Conservation (phyloP, 768 basidiomycete species). For the Termitomyces sp. region DNA sequence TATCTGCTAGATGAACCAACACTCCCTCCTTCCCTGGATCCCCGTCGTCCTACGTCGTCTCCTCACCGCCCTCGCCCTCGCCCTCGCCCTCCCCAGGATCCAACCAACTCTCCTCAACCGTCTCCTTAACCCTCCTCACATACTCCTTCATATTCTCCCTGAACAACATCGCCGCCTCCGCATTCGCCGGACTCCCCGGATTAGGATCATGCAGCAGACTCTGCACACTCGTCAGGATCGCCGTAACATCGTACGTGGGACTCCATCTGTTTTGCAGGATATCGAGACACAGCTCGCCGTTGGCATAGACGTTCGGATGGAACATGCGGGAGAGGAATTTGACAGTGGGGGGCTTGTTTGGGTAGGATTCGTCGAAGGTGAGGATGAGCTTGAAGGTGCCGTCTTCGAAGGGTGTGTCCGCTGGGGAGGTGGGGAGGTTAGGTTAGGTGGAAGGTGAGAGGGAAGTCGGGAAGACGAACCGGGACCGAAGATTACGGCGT, state of each 20-base stretch:
- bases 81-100: conserved; percentile 70
- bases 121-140: conserved; percentile 85
- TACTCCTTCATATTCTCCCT: conserved; percentile 99
- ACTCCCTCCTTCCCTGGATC: neutral
- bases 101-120: conserved; percentile 94
- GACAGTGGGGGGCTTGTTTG: conserved; percentile 97
- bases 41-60: neutral
- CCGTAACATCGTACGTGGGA: conserved; percentile 98
- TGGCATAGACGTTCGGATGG: conserved; percentile 98
- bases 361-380: conserved; percentile 96
- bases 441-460: neutral
- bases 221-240: conserved; percentile 96
- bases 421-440: conserved; percentile 34
- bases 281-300: conserved; percentile 97
- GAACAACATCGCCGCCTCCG: conserved; percentile 95
- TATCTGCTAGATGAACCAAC: neutral
- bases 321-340: conserved; percentile 98
- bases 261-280: conserved; percentile 99
- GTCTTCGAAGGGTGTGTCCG: conserved; percentile 98
- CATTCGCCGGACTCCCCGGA: conserved; percentile 97
- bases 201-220: conserved; percentile 96
- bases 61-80: conserved; percentile 9
- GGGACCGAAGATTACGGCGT: conserved; percentile 98
- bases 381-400: conserved; percentile 97
- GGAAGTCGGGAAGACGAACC: conserved; percentile 47